These are phyloP conservation scores for Trichoderma orchidacearum DNA, from an alignment of 495 filamentous ascomycete genomes.

Conservation along the genomic window DNA sequence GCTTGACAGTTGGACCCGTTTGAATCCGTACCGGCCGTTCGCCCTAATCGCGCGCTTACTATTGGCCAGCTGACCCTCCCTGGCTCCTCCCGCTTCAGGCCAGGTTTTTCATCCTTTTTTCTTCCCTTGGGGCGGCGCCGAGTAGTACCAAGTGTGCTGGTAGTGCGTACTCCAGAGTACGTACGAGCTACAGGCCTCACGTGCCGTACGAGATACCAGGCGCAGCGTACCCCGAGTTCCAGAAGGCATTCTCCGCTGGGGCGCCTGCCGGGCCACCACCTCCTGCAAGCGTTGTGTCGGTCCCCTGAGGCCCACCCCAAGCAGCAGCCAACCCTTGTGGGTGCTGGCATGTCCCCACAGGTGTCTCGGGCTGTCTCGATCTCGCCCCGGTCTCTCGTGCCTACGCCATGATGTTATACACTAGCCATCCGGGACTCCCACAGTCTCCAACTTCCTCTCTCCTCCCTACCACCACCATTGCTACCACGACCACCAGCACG, in stretches of 20 bases:
- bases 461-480: not conserved
- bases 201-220: not conserved
- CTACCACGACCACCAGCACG: no score
- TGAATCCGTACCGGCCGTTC: not conserved
- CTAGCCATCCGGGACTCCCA: not conserved
- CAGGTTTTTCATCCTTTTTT: not conserved
- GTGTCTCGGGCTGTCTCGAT: not conserved
- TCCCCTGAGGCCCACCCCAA: not conserved
- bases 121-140: no score
- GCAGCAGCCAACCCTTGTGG: not conserved
- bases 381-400: not conserved
- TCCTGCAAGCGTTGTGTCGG: not conserved
- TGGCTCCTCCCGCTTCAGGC: not conserved
- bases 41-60: not conserved
- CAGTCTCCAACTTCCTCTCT: not conserved
- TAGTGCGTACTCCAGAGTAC: not conserved
- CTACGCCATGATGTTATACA: not conserved
- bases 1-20: not conserved
- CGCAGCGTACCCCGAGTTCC: not conserved
- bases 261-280: not conserved
- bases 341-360: not conserved
- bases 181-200: no score
- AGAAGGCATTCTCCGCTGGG: no score
- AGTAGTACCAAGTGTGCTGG: no score
- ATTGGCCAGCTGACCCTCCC: not conserved